Evolutionary conservation across 345 rosid species (phyloP).

Genomic region (Lenwebbia sp.): DNA sequence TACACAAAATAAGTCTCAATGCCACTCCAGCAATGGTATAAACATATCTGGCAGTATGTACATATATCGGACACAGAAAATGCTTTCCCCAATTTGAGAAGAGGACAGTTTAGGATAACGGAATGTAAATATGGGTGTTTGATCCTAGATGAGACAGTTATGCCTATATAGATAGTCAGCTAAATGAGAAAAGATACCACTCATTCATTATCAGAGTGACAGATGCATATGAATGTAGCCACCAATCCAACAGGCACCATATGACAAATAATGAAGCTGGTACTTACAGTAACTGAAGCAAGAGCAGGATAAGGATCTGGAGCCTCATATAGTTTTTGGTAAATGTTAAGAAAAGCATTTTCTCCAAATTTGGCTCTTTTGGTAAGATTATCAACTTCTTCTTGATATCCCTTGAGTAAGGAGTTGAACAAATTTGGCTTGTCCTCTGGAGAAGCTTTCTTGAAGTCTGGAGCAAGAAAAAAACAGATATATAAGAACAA

Average conservation of each 20-base stretch:
- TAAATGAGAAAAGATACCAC: neutral
- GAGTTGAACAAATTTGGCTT: slow-evolving; percentile 81
- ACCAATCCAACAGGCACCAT: neutral
- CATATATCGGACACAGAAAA: neutral
- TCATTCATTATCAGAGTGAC: neutral
- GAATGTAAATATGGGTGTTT: neutral
- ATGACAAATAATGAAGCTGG: neutral
- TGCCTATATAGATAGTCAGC: neutral
- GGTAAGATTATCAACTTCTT: slow-evolving; percentile 98
- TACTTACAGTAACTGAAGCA: slow-evolving; percentile 85
- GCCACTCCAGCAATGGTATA: neutral
- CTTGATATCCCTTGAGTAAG: slow-evolving; percentile 92
- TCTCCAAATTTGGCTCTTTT: slow-evolving; percentile 98
- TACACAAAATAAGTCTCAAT: neutral
- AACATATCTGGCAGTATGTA: neutral
- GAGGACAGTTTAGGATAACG: neutral
- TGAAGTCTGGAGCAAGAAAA: slow-evolving; percentile 49
- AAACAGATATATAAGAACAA: neutral
- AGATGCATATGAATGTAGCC: neutral
- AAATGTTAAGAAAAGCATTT: slow-evolving; percentile 91
- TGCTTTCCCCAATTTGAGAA: neutral
- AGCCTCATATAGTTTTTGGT: slow-evolving; percentile 98
- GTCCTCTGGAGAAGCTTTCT: slow-evolving; percentile 87
- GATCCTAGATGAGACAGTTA: neutral
- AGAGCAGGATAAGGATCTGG: slow-evolving; percentile 97